A percentile compares a stretch with the other conserved stretches of the same genome.
Conservation (phyloP, 371 early-diverging fungal genomes). For the Mucor lusitanicus region DNA sequence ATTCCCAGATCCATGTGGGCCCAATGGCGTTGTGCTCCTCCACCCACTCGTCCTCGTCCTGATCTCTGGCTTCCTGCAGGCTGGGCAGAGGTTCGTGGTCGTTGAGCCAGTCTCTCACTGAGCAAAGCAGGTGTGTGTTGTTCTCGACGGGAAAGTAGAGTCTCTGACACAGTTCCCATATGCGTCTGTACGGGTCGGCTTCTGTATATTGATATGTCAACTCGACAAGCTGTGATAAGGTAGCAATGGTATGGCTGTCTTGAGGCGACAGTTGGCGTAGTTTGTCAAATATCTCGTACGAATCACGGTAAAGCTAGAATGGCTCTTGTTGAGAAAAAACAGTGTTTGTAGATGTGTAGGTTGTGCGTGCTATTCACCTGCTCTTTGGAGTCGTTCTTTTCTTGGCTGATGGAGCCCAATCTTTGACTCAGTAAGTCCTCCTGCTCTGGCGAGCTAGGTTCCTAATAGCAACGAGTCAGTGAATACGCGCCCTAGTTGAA, state of each 20-base stretch:
- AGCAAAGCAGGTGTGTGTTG: neutral
- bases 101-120: conserved; percentile 7
- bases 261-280: neutral
- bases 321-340: neutral
- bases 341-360: neutral
- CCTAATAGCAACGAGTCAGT: neutral
- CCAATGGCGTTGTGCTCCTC: neutral
- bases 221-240: neutral
- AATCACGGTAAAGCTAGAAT: conserved; percentile 1
- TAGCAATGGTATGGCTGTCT: neutral
- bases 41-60: neutral
- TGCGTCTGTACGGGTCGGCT: neutral
- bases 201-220: neutral
- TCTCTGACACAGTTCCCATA: conserved; percentile 6
- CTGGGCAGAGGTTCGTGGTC: neutral
- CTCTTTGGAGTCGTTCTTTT: neutral
- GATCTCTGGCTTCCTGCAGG: neutral
- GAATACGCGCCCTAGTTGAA: neutral
- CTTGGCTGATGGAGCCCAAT: no score
- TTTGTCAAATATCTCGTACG: neutral
- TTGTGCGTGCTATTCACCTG: neutral
- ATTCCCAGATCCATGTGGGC: neutral
- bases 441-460: neutral
- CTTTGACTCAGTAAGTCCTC: neutral
- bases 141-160: conserved; percentile 4